phyloP scores from a whole-genome alignment of 257 asterid species.

The Dorcoceras hygrometricum region DNA sequence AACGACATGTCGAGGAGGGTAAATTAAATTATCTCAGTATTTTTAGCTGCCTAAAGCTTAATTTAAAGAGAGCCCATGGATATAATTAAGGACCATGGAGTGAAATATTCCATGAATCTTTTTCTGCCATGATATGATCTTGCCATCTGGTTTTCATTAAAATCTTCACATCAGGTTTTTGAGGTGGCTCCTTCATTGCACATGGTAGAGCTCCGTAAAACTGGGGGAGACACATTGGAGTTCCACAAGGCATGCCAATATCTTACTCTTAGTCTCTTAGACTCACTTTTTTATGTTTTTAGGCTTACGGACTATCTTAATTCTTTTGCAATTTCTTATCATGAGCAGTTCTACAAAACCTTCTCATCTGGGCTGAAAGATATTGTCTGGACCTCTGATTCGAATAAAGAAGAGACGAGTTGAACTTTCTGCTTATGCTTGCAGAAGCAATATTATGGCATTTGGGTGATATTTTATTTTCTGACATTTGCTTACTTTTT shows the following conservation, averaged over 20 bases:
- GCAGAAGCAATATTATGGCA: background rate
- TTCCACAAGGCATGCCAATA: conserved; percentile 63
- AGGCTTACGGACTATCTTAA: background rate
- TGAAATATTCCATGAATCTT: background rate
- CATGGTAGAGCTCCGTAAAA: conserved; percentile 80
- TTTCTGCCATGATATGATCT: background rate
- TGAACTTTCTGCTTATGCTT: conserved; percentile 10
- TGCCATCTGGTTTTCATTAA: conserved; percentile 3
- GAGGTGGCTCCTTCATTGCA: conserved; percentile 87
- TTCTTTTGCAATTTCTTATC: background rate
- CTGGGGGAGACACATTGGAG: conserved; percentile 82
- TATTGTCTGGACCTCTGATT: conserved; percentile 61
- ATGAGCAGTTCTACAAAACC: conserved; percentile 62
- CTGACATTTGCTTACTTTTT: background rate
- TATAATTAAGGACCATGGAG: background rate
- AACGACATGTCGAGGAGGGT: background rate
- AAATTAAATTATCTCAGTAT: background rate
- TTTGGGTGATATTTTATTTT: background rate
- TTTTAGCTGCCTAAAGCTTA: background rate
- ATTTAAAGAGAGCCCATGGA: background rate
- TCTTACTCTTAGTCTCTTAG: background rate
- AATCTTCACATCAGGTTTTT: conserved; percentile 46
- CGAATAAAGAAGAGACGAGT: conserved; percentile 37
- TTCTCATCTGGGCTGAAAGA: conserved; percentile 72
- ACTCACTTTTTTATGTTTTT: background rate